Conservation (phyloP, 208 protist species). For the Angomonas ambiguus region DNA sequence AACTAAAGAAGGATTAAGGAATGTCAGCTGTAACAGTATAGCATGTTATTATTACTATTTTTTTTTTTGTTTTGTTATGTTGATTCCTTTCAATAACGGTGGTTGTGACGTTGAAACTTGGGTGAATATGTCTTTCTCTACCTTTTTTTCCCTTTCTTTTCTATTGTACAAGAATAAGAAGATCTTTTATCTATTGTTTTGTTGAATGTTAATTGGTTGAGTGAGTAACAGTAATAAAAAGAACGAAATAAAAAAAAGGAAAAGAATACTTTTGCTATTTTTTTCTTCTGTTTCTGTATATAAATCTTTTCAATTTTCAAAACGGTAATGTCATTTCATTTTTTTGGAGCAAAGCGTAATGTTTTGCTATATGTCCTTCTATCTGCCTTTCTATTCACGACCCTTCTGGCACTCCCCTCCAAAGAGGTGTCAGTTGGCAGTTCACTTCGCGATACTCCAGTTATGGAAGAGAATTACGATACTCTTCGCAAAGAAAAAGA, state of each 20-base stretch:
- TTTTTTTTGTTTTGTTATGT: slow-evolving; percentile 17
- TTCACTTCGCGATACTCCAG: too few relatives aligned
- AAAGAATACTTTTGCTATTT: neutral
- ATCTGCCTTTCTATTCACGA: too few relatives aligned
- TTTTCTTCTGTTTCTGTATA: neutral
- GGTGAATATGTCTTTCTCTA: slow-evolving; percentile 1
- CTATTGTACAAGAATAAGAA: neutral
- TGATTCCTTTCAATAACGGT: neutral
- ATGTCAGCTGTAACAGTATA: too few relatives aligned
- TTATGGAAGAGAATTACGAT: too few relatives aligned
- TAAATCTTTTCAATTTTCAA: neutral
- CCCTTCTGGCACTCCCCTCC: too few relatives aligned
- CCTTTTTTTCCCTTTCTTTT: neutral
- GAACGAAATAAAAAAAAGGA: neutral
- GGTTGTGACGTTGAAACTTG: neutral
- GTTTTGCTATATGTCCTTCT: neutral
- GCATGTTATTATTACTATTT: too few relatives aligned
- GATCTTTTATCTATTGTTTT: too few relatives aligned
- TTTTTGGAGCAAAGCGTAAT: neutral
- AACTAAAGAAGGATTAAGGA: neutral
- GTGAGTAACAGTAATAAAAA: neutral
- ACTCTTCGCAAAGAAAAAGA: too few relatives aligned
- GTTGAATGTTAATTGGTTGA: too few relatives aligned
- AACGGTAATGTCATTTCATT: neutral
- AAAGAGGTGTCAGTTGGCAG: too few relatives aligned